A percentile compares a stretch with the other conserved stretches of the same genome.
Evolutionary conservation across 495 filamentous ascomycete species (phyloP).

Genomic region (Astrothelium subdiscretum): DNA sequence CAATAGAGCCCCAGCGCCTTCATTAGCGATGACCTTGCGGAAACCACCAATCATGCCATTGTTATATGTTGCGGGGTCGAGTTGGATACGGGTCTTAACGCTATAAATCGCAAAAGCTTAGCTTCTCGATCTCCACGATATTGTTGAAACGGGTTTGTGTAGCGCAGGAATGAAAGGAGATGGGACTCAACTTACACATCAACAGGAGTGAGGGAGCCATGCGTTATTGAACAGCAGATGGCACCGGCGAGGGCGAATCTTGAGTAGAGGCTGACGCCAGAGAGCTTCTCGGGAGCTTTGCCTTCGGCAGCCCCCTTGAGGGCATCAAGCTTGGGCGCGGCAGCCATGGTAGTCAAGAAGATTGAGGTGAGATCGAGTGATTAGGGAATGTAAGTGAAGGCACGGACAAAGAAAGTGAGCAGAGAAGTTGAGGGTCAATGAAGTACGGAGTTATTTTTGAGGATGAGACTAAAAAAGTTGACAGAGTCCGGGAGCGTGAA

Average conservation of each 20-base stretch:
- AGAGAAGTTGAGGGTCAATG: not conserved
- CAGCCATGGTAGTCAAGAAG: constrained; percentile 13
- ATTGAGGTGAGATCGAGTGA: not conserved
- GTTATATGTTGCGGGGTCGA: constrained; percentile 35
- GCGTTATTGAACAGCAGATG: constrained; percentile 88
- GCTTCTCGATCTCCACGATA: not conserved
- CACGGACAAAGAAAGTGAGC: not conserved
- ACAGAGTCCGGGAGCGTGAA: not conserved
- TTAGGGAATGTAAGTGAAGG: not conserved
- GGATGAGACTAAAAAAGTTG: not conserved
- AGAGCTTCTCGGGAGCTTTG: constrained; percentile 25
- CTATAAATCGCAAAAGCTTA: constrained; percentile 16
- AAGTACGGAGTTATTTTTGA: no score
- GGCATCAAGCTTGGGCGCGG: constrained; percentile 29
- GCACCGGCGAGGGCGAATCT: constrained; percentile 89
- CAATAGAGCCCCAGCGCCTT: constrained; percentile 30
- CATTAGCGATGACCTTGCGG: constrained; percentile 30
- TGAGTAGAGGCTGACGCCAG: constrained; percentile 34
- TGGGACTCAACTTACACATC: constrained; percentile 68
- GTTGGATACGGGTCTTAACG: constrained; percentile 35
- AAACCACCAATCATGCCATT: constrained; percentile 33
- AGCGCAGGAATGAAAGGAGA: not conserved
- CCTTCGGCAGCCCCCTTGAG: constrained; percentile 20
- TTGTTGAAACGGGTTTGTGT: no score
- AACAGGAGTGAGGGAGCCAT: constrained; percentile 83